phyloP scores from a whole-genome alignment of 2,329 filamentous ascomycete species.

The Cladosporium austrohemisphaericum region DNA sequence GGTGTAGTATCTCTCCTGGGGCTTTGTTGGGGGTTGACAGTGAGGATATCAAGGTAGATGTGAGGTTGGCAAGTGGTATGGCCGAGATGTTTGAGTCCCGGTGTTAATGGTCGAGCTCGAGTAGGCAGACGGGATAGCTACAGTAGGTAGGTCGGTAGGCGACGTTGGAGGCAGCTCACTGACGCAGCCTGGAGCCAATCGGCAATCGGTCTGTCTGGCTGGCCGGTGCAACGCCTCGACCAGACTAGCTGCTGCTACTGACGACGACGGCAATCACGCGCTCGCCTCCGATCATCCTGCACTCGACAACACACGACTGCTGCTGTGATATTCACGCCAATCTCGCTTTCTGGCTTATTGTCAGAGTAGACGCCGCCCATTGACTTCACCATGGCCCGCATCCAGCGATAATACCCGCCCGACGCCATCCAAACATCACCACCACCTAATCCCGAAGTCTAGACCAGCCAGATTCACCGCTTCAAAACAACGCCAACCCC shows the following conservation, averaged over 20 bases:
- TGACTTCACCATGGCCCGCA: constrained; percentile 8
- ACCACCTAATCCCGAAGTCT: neutral
- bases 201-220: no score
- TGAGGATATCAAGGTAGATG: neutral
- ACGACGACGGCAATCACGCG: no score
- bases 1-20: constrained; percentile 21
- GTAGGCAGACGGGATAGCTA: no score
- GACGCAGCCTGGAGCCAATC: no score
- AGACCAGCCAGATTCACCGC: constrained; percentile 1
- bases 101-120: no score
- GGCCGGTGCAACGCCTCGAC: no score
- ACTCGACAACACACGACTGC: no score
- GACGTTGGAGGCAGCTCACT: no score
- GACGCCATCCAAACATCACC: neutral
- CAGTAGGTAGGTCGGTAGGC: no score
- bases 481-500: neutral
- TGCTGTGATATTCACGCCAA: no score
- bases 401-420: constrained; percentile 5
- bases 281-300: no score
- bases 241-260: no score
- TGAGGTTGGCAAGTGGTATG: neutral
- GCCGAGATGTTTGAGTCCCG: neutral
- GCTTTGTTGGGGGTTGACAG: neutral
- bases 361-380: constrained; percentile 3
- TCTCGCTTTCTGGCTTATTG: constrained; percentile 1